Evolutionary conservation across 2,329 filamentous ascomycete genomes (phyloP), one percentile per base, ranked within the genome.

Genomic region (Myriosclerotinia scirpicola): DNA sequence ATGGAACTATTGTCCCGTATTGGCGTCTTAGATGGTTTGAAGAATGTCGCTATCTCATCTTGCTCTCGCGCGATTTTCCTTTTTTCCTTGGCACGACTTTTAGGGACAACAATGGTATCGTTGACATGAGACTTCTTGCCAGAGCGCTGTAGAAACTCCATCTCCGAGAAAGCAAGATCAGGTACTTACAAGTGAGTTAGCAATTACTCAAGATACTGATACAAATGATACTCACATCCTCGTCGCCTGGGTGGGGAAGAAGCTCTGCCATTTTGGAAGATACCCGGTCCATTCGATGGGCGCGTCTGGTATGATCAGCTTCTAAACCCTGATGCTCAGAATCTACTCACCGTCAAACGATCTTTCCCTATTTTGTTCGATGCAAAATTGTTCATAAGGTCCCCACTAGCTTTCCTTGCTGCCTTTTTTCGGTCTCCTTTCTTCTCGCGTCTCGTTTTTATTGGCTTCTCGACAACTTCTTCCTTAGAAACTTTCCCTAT

Each of bases 301-400:
- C 74, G 77, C 5, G 81, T 73, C 80, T 81, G 66, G 46, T 30
- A 20, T 38, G 17, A 44, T 74, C 50, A 73, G 67, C 58, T 12
- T 22, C 12, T 50, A 44, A 50, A 17, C 2, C 30, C 7, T 9
- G n/a, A 46, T 44, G 6, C 46, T 26, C 30, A 46, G n/a, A 54
- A 36, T 17, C 53, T 53, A 62, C 80, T 71, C 74, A 86, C 85
- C 20, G 84, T 86, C 63, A 87, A 76, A 12, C 83, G 80, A n/a
- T 80, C 77, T 59, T 80, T 79, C 14, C 81, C 75, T 53, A 90
- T 80, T 62, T 82, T 82, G 4, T 81, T 75, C 0, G 87, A 87
- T 15, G 78, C 78, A 69, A 89, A 90, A 26, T 82, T 82, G 8
- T 80, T 76, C 75, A 87, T 82, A 9, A 88, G 78, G 52, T 83